Percentiles rank a stretch among this genome's conserved stretches.
These are phyloP conservation scores for Furcasterigmium furcatum DNA, from an alignment of 2,329 filamentous ascomycete species.

Conservation along the genomic window DNA sequence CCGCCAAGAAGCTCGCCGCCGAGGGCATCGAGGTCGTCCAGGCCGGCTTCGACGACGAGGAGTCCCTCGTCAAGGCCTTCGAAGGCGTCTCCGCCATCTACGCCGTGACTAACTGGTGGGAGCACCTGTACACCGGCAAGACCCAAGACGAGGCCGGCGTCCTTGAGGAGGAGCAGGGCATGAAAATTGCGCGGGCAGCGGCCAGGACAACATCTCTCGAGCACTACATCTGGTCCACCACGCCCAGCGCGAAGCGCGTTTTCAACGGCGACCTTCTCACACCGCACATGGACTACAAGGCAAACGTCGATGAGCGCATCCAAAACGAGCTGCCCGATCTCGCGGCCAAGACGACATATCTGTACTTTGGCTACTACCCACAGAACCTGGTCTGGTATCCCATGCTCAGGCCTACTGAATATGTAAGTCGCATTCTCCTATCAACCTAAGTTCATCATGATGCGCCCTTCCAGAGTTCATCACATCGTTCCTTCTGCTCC, in stretches of 20 bases:
- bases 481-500: no score
- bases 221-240: conserved; percentile 43
- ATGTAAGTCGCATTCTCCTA: background rate
- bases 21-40: conserved; percentile 24
- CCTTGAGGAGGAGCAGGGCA: conserved; percentile 33
- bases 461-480: no score
- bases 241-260: conserved; percentile 28
- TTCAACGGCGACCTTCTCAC: conserved; percentile 26
- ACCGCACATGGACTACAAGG: conserved; percentile 40
- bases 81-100: conserved; percentile 1
- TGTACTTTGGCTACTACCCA: conserved; percentile 31
- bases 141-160: conserved; percentile 1
- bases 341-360: conserved; percentile 33
- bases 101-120: conserved; percentile 4
- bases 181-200: conserved; percentile 38
- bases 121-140: conserved; percentile 1
- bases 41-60: conserved; percentile 36
- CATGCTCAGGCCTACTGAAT: conserved; percentile 2
- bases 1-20: conserved; percentile 19
- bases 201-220: conserved; percentile 28
- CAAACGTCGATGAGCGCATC: conserved; percentile 34
- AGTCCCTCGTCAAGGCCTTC: conserved; percentile 35
- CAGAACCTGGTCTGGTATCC: conserved; percentile 21
- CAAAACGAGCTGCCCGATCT: conserved; percentile 23
- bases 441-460: background rate